These are phyloP conservation scores for Trichoderma endophyticum DNA, from an alignment of 2,329 filamentous ascomycete species.

Conservation along the genomic window DNA sequence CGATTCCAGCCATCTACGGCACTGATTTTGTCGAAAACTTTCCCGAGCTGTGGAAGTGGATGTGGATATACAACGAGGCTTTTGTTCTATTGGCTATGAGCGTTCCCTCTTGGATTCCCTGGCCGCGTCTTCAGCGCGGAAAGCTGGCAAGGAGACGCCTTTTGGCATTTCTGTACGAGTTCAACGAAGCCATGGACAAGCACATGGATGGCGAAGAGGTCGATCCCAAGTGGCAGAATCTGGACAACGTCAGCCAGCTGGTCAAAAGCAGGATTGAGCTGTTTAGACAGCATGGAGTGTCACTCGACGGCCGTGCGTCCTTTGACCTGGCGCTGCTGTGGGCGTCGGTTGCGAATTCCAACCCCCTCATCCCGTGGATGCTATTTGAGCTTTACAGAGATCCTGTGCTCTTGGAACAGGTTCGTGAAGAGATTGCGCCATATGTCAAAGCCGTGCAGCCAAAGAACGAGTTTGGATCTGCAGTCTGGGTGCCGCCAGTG, in stretches of 20 bases:
- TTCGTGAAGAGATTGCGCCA: slow-evolving; percentile 39
- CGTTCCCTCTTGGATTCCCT: slow-evolving; percentile 34
- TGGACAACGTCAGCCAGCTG: slow-evolving; percentile 36
- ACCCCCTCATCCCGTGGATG: slow-evolving; percentile 40
- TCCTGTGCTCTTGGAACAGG: slow-evolving; percentile 35
- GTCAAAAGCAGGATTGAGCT: slow-evolving; percentile 31
- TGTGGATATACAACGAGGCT: slow-evolving; percentile 39
- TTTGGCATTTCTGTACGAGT: slow-evolving; percentile 32
- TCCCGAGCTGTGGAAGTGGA: slow-evolving; percentile 35
- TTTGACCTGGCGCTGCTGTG: slow-evolving; percentile 37
- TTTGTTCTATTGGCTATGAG: slow-evolving; percentile 33
- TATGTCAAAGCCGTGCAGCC: slow-evolving; percentile 33
- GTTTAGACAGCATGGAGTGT: slow-evolving; percentile 30
- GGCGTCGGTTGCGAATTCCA: slow-evolving; percentile 39
- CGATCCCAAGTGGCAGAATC: slow-evolving; percentile 35
- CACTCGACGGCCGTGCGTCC: slow-evolving; percentile 32
- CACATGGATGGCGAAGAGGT: slow-evolving; percentile 32
- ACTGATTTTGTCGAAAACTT: slow-evolving; percentile 42
- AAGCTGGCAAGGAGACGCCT: slow-evolving; percentile 30
- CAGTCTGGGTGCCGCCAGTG: slow-evolving; percentile 35
- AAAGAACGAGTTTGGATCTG: slow-evolving; percentile 35
- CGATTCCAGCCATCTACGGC: slow-evolving; percentile 37
- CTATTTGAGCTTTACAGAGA: slow-evolving; percentile 41
- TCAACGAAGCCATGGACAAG: slow-evolving; percentile 36
- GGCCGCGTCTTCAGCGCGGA: slow-evolving; percentile 32